Percentiles rank a stretch among this genome's conserved stretches.
Evolutionary conservation across 164 flowering plant species (phyloP).

Genomic region (Magnolia officinalis): DNA sequence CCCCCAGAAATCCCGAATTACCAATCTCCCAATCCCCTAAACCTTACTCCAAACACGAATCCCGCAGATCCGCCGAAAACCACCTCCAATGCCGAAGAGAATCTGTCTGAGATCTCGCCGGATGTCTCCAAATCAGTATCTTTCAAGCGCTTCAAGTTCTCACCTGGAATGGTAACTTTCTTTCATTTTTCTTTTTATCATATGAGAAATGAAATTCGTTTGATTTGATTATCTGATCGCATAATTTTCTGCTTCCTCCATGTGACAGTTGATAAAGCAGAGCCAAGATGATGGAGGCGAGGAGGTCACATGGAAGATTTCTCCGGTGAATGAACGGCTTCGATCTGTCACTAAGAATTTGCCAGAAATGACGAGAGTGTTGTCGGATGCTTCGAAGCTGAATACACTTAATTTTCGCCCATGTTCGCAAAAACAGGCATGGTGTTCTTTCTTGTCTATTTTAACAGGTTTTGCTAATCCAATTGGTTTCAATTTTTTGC

Average conservation of each 20-base stretch:
- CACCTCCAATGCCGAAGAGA: constrained; percentile 19
- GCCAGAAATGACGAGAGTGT: constrained; percentile 43
- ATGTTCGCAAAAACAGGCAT: constrained; percentile 46
- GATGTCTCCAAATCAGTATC: constrained; percentile 41
- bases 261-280: constrained; percentile 69
- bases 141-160: constrained; percentile 74
- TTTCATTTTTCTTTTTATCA: not conserved
- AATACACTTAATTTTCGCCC: constrained; percentile 39
- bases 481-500: not conserved
- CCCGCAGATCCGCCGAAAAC: constrained; percentile 16
- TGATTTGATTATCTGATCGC: not conserved
- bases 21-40: constrained; percentile 10
- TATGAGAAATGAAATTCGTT: not conserved
- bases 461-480: no score
- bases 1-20: constrained; percentile 11
- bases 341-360: constrained; percentile 57
- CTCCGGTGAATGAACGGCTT: constrained; percentile 84
- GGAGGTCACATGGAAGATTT: constrained; percentile 90
- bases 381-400: constrained; percentile 65
- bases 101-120: constrained; percentile 45
- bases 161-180: constrained; percentile 78
- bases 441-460: constrained; percentile 4
- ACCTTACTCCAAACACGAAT: constrained; percentile 27
- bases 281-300: constrained; percentile 95
- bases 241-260: not conserved